Evolutionary conservation across 768 basidiomycete species (phyloP).

Genomic region (Neoboletus brunneissimus): DNA sequence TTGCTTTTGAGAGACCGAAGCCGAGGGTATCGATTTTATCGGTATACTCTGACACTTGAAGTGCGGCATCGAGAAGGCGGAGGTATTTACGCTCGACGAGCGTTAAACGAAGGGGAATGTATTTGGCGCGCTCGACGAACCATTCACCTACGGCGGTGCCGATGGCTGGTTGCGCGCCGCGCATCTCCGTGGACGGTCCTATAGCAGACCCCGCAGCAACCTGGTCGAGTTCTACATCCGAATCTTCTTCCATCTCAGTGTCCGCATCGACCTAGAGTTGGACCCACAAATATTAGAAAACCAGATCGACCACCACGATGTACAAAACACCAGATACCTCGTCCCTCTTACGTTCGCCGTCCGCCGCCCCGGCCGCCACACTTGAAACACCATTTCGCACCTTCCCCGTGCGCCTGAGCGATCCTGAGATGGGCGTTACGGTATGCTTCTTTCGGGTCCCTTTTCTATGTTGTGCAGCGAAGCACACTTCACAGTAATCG

Average conservation of each 20-base stretch:
- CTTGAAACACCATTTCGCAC: slow-evolving; percentile 16
- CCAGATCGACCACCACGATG: neutral
- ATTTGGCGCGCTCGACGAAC: slow-evolving; percentile 81
- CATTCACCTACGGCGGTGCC: slow-evolving; percentile 73
- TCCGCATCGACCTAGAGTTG: slow-evolving; percentile 30
- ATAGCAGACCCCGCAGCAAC: slow-evolving; percentile 30
- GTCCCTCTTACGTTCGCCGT: slow-evolving; percentile 8
- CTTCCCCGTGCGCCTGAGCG: slow-evolving; percentile 7
- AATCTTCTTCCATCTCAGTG: slow-evolving; percentile 34
- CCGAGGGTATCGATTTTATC: slow-evolving; percentile 86
- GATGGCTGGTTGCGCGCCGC: slow-evolving; percentile 56
- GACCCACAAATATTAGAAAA: slow-evolving; percentile 3
- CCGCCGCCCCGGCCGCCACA: neutral
- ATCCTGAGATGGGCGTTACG: slow-evolving; percentile 43
- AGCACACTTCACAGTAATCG: slow-evolving; percentile 82
- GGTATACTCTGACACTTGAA: slow-evolving; percentile 84
- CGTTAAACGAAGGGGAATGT: slow-evolving; percentile 75
- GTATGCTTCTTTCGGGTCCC: slow-evolving; percentile 69
- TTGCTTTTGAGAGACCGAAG: slow-evolving; percentile 77
- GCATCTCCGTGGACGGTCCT: slow-evolving; percentile 31
- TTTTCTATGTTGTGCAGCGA: slow-evolving; percentile 79
- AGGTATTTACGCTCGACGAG: slow-evolving; percentile 78
- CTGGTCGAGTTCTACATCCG: slow-evolving; percentile 40
- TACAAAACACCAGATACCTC: slow-evolving; percentile 17
- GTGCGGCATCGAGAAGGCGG: slow-evolving; percentile 79